phyloP scores from a whole-genome alignment of 257 asterid species.

The Osmanthus fragrans region DNA sequence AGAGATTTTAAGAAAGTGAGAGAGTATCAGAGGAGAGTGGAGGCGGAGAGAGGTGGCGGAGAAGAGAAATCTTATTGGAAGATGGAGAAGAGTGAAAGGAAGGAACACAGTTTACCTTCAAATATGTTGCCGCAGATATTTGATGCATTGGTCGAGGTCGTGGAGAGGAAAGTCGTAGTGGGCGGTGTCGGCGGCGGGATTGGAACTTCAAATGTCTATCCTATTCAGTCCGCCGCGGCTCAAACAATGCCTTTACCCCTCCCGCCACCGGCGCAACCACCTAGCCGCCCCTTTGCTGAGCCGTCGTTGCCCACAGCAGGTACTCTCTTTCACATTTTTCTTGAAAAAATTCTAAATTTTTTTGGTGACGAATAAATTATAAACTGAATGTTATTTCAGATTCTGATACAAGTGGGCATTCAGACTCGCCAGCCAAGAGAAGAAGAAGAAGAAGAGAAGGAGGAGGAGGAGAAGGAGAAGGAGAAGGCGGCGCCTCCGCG shows the following conservation, averaged over 20 bases:
- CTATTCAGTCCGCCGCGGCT: slow-evolving; percentile 15
- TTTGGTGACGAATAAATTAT: no score
- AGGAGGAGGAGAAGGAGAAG: slow-evolving; percentile 33
- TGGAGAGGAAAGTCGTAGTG: slow-evolving; percentile 46
- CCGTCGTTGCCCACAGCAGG: slow-evolving; percentile 65
- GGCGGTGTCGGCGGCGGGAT: background rate
- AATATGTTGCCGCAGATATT: slow-evolving; percentile 79
- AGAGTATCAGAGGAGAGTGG: slow-evolving; percentile 51
- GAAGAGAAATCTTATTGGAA: slow-evolving; percentile 62
- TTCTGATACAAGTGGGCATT: slow-evolving; percentile 51
- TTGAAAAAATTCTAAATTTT: no score
- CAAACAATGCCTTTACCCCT: slow-evolving; percentile 27
- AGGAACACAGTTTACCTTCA: slow-evolving; percentile 66
- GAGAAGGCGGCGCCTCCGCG: slow-evolving; percentile 24
- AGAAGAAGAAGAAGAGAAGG: slow-evolving; percentile 43
- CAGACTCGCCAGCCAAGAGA: slow-evolving; percentile 68
- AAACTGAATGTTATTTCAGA: slow-evolving; percentile 27
- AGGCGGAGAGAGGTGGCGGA: slow-evolving; percentile 16
- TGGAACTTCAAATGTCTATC: background rate
- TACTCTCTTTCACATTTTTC: slow-evolving; percentile 28
- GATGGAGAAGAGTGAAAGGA: slow-evolving; percentile 77
- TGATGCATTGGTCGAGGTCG: slow-evolving; percentile 70
- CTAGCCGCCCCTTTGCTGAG: slow-evolving; percentile 35
- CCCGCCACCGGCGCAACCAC: slow-evolving; percentile 34
- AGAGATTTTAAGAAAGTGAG: slow-evolving; percentile 92